phyloP scores from a whole-genome alignment of 768 basidiomycete species.

The Punctularia strigosozonata region DNA sequence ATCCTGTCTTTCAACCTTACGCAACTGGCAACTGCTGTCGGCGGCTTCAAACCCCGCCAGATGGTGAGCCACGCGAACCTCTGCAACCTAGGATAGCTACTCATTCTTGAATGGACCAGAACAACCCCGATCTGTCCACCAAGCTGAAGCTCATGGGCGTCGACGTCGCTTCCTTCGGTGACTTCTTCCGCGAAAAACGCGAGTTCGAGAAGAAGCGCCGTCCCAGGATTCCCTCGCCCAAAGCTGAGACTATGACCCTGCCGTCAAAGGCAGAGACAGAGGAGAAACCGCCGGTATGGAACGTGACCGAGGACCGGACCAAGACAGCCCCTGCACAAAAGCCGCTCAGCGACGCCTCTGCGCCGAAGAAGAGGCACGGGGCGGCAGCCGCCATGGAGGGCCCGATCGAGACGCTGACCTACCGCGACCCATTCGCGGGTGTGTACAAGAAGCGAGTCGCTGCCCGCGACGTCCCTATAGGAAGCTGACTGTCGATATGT shows the following conservation, averaged over 20 bases:
- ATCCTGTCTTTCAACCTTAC: constrained; percentile 65
- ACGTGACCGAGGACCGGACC: not conserved
- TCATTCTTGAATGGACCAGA: constrained; percentile 20
- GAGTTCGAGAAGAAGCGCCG: not conserved
- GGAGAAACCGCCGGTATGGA: not conserved
- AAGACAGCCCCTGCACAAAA: too few relatives aligned
- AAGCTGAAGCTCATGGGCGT: constrained; percentile 58
- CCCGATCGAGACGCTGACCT: constrained; percentile 48
- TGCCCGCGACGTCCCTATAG: not conserved
- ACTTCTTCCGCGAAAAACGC: constrained; percentile 53
- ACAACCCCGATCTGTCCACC: constrained; percentile 55
- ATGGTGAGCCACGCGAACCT: constrained; percentile 21
- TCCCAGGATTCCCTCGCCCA: not conserved
- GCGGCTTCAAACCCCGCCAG: constrained; percentile 27
- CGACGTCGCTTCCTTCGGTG: constrained; percentile 62
- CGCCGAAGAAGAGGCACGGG: constrained; percentile 14
- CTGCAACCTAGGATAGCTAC: not conserved
- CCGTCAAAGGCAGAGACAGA: constrained; percentile 1
- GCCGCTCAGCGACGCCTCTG: constrained; percentile 8
- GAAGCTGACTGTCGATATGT: not conserved
- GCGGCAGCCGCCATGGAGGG: constrained; percentile 18
- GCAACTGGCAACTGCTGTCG: constrained; percentile 30
- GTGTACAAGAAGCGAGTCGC: constrained; percentile 51
- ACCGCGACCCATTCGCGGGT: constrained; percentile 59
- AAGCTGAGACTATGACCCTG: not conserved